Evolutionary conservation across 371 early-diverging fungal genomes (phyloP).

Genomic region (Syncephalis fuscata): DNA sequence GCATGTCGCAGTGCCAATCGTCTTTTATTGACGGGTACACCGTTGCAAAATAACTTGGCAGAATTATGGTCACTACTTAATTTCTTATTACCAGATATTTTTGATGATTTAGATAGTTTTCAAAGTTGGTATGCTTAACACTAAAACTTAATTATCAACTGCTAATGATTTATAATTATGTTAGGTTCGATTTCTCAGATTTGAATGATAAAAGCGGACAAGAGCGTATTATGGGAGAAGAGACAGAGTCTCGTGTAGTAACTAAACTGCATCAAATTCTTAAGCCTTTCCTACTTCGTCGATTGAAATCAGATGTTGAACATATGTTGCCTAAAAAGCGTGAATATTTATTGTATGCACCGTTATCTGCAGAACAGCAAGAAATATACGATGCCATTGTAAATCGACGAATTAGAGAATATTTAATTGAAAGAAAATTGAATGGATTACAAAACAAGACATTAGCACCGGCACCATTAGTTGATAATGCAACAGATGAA

Average conservation of each 20-base stretch:
- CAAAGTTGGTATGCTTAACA: slow-evolving; percentile 39
- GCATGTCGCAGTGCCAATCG: slow-evolving; percentile 69
- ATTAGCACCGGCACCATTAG: slow-evolving; percentile 8
- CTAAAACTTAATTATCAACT: too few species aligned
- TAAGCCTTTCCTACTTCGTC: slow-evolving; percentile 84
- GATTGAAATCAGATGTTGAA: slow-evolving; percentile 93
- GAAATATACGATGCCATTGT: slow-evolving; percentile 69
- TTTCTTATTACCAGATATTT: slow-evolving; percentile 81
- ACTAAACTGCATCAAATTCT: slow-evolving; percentile 77
- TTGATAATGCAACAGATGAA: background rate
- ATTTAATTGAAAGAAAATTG: slow-evolving; percentile 42
- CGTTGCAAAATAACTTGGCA: slow-evolving; percentile 84
- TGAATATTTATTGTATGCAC: slow-evolving; percentile 75
- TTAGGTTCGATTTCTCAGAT: slow-evolving; percentile 62
- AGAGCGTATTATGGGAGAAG: slow-evolving; percentile 51
- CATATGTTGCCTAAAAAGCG: slow-evolving; percentile 74
- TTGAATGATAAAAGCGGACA: slow-evolving; percentile 45
- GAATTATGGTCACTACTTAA: slow-evolving; percentile 93
- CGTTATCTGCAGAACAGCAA: slow-evolving; percentile 65
- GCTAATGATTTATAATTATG: too few species aligned
- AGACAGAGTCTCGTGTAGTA: slow-evolving; percentile 51
- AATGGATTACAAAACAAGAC: slow-evolving; percentile 17
- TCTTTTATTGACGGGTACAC: slow-evolving; percentile 82
- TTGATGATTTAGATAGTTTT: slow-evolving; percentile 70
- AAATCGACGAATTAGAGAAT: slow-evolving; percentile 49